A percentile compares a stretch with the other conserved stretches of the same genome.
These are phyloP conservation scores for Dryas octopetala DNA, from an alignment of 306 rosid species.

Conservation along the genomic window DNA sequence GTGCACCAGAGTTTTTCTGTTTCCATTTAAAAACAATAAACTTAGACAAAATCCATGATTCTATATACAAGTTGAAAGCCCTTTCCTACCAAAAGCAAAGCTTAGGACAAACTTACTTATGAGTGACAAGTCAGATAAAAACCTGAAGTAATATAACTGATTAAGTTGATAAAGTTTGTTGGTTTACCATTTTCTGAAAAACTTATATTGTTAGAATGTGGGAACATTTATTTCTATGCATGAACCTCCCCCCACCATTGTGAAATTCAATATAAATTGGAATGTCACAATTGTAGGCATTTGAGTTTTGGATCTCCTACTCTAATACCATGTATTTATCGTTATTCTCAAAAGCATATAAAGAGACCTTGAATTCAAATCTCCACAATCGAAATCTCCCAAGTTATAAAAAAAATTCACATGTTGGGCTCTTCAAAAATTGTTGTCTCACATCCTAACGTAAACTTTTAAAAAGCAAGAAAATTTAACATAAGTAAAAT, in stretches of 20 bases:
- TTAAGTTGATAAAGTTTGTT: no score
- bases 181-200: no score
- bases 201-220: neutral
- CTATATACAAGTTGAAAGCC: conserved; percentile 1
- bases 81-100: conserved; percentile 14
- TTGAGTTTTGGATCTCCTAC: neutral
- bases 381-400: no score
- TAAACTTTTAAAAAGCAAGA: conserved; percentile 9
- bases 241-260: neutral
- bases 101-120: neutral
- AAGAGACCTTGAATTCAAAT: no score
- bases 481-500: neutral
- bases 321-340: neutral
- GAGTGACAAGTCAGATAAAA: no score
- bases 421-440: no score
- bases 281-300: neutral
- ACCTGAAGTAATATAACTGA: no score
- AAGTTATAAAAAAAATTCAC: no score
- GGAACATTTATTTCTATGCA: neutral
- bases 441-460: neutral
- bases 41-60: conserved; percentile 10
- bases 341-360: neutral
- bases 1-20: conserved; percentile 70
- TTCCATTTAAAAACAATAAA: conserved; percentile 21
- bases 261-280: neutral